Conservation (phyloP, 108 stramenopile genomes). For the Nitzschia putrida region DNA sequence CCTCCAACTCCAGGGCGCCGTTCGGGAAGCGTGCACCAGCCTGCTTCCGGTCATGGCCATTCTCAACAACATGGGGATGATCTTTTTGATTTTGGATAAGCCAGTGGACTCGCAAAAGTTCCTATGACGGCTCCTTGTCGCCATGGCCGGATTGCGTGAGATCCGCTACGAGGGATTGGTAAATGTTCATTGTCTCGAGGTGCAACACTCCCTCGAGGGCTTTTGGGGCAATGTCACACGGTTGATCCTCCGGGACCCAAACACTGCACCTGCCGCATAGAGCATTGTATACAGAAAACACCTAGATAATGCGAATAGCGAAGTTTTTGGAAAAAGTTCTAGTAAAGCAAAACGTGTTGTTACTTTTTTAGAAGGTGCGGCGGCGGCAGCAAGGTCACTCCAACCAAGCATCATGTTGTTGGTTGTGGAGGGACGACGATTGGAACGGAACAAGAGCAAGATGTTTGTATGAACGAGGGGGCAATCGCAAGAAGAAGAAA, state of each 20-base stretch:
- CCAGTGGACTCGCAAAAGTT: conserved; percentile 1
- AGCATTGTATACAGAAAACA: neutral
- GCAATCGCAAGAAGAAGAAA: no score
- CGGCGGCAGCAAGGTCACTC: no score
- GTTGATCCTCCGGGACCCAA: neutral
- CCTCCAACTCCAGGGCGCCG: neutral
- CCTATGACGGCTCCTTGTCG: neutral
- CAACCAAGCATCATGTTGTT: no score
- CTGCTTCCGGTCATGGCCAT: neutral
- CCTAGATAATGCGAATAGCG: no score
- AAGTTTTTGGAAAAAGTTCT: no score
- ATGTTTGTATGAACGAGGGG: no score
- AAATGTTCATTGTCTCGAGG: neutral
- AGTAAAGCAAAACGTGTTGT: no score
- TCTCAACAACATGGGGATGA: neutral
- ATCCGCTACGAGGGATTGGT: neutral
- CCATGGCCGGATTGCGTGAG: neutral
- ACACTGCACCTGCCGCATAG: neutral
- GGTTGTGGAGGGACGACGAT: no score
- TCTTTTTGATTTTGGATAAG: neutral
- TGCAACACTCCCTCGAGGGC: neutral
- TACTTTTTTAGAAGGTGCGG: no score
- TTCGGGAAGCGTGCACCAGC: neutral
- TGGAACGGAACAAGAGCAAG: no score
- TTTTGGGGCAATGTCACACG: neutral